Base-by-base conservation (phyloP, 2,329 filamentous ascomycete species). In the Monilinia laxa region DNA sequence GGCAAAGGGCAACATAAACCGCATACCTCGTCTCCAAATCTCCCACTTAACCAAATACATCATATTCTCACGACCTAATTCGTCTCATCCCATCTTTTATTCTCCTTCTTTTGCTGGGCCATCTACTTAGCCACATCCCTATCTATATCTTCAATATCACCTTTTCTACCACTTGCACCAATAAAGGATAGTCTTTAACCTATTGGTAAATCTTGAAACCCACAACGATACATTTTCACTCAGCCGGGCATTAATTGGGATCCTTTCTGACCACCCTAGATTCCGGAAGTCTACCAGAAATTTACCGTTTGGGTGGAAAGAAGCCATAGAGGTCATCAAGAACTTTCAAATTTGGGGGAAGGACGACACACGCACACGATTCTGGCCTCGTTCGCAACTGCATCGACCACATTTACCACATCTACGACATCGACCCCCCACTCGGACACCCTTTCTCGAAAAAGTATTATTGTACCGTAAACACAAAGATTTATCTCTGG, bases 1-100 rank as follows among this genome's bases (percentile, higher is more conserved):
- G 64, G 64, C 45, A 65, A 51, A 47, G 45, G 63, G 55, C 63
- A 42, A 65, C 64, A 60, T 65, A 65, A 65, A 59, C 62, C 62
- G 62, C 62, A 65, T 20, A 45, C 53, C 58, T 65, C 64, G 64
- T 60, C 64, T 65, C 64, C 64, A 35, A 60, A 65, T 60, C 45
- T 62, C 20, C 14, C 58, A 51, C 58, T 20, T 45, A 49, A 40
- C 62, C 45, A 25, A 23, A 12, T 51, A 51, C n/a, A 23, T 47
- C 55, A 53, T 40, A 47, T 60, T 65, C 53, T 59, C 31, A 65
- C 14, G 23, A 51, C 42, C 64, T 62, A 51, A 58, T 65, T 65
- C 64, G 57, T 40, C 55, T 62, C 55, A 52, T 65, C 49, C 64
- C 64, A 62, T 65, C 56, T 60, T 60, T 52, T 52, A 38, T 40